Base-by-base conservation (phyloP, 2,329 filamentous ascomycete genomes). In the Tolypocladium amazonense region DNA sequence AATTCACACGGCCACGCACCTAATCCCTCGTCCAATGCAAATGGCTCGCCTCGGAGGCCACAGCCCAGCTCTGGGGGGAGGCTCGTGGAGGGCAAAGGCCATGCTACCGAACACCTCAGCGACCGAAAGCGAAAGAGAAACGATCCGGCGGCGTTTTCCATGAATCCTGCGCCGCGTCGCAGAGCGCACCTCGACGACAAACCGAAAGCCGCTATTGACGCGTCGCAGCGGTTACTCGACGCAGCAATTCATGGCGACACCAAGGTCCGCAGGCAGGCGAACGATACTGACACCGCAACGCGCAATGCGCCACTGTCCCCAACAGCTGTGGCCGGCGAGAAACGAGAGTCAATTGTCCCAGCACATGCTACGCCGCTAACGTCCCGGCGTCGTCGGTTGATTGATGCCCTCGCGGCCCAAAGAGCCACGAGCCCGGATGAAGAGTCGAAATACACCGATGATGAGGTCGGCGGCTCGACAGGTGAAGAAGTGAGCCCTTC, bases 361-460 rank as follows among this genome's bases (percentile, higher is more conserved):
- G 33, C 1, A 12, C 11, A 41, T 15, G 23, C n/a, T 11, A 52
- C 35, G 15, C 47, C 35, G 23, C 7, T 47, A 33, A 15, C 56
- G 30, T n/a, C 59, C 25, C 60, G 62, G 14, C 59, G 59, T 18
- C 63, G 56, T 25, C 62, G 63, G 5, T 41, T 64, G 47, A 64
- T 64, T 23, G 63, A 64, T 59, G 62, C 62, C 27, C 62, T 64
- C 6, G 60, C 63, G 8, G 63, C 63, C 4, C 63, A 63, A 20
- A 56, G 54, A 30, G 50, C 56, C 7, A 23, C 39, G 4, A 57
- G 47, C 12, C 30, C 50, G 9, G 35, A 25, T 2, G 35, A 59
- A 6, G 56, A 56, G 20, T 7, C n/a, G 27, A 30, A 38, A 27
- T 37, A 25, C 20, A 38, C 25, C 25, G 30, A 54, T 14, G 58